Conservation (phyloP, 2,329 filamentous ascomycete species). For the Biscogniauxia marginata region DNA sequence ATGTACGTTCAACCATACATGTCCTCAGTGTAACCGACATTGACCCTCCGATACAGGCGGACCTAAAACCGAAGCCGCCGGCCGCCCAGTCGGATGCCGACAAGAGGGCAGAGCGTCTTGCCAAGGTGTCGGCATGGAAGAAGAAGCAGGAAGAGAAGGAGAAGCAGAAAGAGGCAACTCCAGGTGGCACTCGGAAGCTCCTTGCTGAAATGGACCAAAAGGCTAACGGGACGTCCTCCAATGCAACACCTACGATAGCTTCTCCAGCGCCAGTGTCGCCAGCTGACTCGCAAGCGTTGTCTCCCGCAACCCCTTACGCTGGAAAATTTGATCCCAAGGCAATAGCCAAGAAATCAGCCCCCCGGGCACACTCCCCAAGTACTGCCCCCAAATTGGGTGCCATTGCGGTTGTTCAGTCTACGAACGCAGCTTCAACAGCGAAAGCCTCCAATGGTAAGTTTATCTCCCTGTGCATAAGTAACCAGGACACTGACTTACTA, state of each 20-base stretch:
- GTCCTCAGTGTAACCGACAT: constrained; percentile 2
- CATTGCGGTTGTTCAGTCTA: constrained; percentile 40
- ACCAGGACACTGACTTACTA: constrained; percentile 23
- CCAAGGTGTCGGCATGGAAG: constrained; percentile 88
- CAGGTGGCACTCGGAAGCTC: constrained; percentile 64
- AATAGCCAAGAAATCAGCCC: constrained; percentile 74
- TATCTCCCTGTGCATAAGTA: background rate
- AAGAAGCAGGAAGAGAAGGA: constrained; percentile 79
- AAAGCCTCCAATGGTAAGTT: constrained; percentile 38
- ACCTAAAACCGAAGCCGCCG: constrained; percentile 50
- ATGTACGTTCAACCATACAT: constrained; percentile 46
- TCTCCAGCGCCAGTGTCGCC: constrained; percentile 51
- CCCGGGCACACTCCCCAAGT: constrained; percentile 54
- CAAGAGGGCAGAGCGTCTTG: constrained; percentile 76
- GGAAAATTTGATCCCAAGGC: constrained; percentile 87
- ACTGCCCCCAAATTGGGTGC: constrained; percentile 52
- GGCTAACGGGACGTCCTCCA: constrained; percentile 46
- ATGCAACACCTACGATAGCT: constrained; percentile 49
- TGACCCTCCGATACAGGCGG: constrained; percentile 41
- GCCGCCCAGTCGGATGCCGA: constrained; percentile 64
- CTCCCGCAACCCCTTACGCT: constrained; percentile 61
- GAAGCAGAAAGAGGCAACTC: constrained; percentile 67
- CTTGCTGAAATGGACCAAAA: constrained; percentile 73
- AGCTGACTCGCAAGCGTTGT: constrained; percentile 41
- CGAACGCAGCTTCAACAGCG: constrained; percentile 33